Evolutionary conservation across 2,329 filamentous ascomycete species (phyloP), one percentile per base, ranked within the genome.

Genomic region (Leptodontidium sp.): DNA sequence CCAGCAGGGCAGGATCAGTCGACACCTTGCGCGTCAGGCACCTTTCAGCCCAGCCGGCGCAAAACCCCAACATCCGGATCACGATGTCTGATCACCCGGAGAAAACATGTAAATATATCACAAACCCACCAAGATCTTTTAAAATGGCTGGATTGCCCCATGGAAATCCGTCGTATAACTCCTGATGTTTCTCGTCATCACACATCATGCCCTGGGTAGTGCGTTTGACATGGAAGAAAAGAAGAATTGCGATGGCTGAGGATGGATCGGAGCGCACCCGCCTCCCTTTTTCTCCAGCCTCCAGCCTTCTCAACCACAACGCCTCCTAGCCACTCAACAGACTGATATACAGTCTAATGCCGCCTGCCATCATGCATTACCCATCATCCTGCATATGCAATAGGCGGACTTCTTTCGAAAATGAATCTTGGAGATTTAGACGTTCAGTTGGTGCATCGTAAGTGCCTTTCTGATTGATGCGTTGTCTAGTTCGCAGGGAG

Each of bases 341-440:
- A 72, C 61, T 65, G 68, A 69, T 71, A 72, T 72, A 70, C 68
- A 70, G 53, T 66, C 67, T 45, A 67, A 40, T 58, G 59, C 63
- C 64, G 63, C 59, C 69, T 68, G 62, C 70, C 69, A 73, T 50
- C 69, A 78, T 78, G 75, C 73, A 75, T 72, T 73, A 69, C 64
- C 68, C 65, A 68, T 40, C 68, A 69, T 49, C 58, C 65, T 75
- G 73, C 74, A 75, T 74, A 72, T 72, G 49, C 71, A 69, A 66
- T 66, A 68, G 68, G 68, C 68, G 65, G 62, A 67, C 64, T 58
- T 68, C 68, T 70, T 74, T 67, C 68, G 68, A 76, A 26, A 65
- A 78, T 77, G 75, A 74, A 76, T 73, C 65, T 74, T 64, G 75
- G 69, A 68, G 65, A 67, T 50, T 64, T 77, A 61, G 71, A 74